Evolutionary conservation across 768 basidiomycete species (phyloP).

Genomic region (Mycena belliarum): DNA sequence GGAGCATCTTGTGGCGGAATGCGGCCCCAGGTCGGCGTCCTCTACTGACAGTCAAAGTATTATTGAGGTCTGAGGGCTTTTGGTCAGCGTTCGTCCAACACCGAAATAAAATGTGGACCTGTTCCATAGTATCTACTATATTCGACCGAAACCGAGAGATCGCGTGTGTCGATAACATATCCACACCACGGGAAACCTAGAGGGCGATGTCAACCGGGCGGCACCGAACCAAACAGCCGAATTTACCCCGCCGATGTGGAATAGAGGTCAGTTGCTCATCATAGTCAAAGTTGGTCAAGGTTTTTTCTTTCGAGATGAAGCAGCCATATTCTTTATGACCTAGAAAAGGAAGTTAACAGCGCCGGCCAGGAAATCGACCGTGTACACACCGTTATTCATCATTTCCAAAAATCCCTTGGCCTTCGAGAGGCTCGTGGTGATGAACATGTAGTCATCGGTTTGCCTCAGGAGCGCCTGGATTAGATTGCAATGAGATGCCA

Average conservation of each 20-base stretch:
- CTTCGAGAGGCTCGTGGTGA: conserved; percentile 64
- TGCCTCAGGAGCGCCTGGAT: conserved; percentile 75
- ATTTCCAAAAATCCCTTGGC: conserved; percentile 70
- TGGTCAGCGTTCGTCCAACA: neutral
- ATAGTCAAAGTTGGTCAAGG: conserved; percentile 82
- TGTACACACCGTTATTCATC: conserved; percentile 67
- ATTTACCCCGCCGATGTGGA: conserved; percentile 10
- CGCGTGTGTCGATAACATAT: conserved; percentile 69
- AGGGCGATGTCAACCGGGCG: neutral
- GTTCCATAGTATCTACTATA: conserved; percentile 66
- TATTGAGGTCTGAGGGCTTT: conserved; percentile 49
- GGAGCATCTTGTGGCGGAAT: conserved; percentile 75
- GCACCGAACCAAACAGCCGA: neutral
- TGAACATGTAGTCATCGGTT: conserved; percentile 93
- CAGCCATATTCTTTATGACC: conserved; percentile 96
- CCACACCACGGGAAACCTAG: conserved; percentile 96
- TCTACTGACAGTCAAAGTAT: conserved; percentile 72
- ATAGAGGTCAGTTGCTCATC: conserved; percentile 28
- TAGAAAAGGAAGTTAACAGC: conserved; percentile 25
- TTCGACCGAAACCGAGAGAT: conserved; percentile 79
- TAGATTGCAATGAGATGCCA: neutral
- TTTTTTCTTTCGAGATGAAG: conserved; percentile 86
- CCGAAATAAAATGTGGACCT: conserved; percentile 33
- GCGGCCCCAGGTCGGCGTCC: conserved; percentile 62
- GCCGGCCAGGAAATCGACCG: neutral